Evolutionary conservation across 176 grass and related monocot species (phyloP).

Genomic region (Triticum turgidum): DNA sequence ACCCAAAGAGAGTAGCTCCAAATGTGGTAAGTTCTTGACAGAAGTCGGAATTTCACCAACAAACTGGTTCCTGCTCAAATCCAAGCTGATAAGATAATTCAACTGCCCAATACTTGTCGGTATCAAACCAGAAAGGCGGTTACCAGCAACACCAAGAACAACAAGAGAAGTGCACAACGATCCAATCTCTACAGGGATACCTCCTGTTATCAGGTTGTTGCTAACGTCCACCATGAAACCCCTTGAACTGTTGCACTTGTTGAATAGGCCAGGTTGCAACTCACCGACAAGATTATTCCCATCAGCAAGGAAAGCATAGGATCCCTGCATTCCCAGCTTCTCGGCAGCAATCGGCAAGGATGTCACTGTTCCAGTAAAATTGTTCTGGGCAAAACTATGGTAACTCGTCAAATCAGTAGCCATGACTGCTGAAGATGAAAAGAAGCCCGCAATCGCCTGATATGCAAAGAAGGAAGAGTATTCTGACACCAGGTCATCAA

Average conservation of each 20-base stretch:
- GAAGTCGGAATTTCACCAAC: conserved; percentile 66
- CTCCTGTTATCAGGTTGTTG: conserved; percentile 68
- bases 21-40: conserved; percentile 47
- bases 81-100: conserved; percentile 63
- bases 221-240: conserved; percentile 70
- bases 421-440: background rate
- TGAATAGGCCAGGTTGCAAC: conserved; percentile 43
- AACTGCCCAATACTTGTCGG: conserved; percentile 73
- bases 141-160: conserved; percentile 66
- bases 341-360: conserved; percentile 55
- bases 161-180: conserved; percentile 60
- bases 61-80: conserved; percentile 81
- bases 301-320: conserved; percentile 85
- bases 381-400: conserved; percentile 88
- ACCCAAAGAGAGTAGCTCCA: conserved; percentile 66
- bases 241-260: conserved; percentile 69
- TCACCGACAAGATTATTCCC: conserved; percentile 62
- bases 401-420: conserved; percentile 48
- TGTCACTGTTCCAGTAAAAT: conserved; percentile 67
- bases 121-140: conserved; percentile 70
- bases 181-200: conserved; percentile 66
- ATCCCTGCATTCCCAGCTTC: conserved; percentile 54
- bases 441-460: conserved; percentile 45
- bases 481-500: conserved; percentile 54
- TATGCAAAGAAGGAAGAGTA: conserved; percentile 62